These are phyloP conservation scores for Leucocoprinus leucothites DNA, from an alignment of 768 basidiomycete genomes.

Conservation along the genomic window DNA sequence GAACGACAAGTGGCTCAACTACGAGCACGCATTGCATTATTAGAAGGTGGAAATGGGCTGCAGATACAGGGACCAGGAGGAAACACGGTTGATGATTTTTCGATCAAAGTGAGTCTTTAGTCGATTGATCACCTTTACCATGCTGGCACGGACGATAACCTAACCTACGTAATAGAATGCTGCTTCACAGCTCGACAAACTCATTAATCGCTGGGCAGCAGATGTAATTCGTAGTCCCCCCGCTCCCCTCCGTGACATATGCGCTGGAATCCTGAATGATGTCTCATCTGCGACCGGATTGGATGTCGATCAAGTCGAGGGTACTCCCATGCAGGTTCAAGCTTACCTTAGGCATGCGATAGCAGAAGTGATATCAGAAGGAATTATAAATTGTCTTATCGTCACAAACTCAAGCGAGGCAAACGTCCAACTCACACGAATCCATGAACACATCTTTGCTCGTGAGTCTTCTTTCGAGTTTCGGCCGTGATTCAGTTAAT, in stretches of 20 bases:
- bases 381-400: conserved; percentile 81
- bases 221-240: conserved; percentile 64
- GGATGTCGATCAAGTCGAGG: conserved; percentile 41
- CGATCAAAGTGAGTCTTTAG: conserved; percentile 61
- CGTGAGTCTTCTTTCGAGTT: conserved; percentile 47
- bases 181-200: conserved; percentile 77
- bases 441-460: conserved; percentile 85
- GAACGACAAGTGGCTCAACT: conserved; percentile 78
- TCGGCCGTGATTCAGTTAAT: not conserved
- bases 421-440: conserved; percentile 78
- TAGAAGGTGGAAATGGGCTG: conserved; percentile 62
- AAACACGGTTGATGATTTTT: conserved; percentile 81
- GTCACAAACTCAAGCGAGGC: conserved; percentile 85
- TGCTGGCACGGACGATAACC: conserved; percentile 8
- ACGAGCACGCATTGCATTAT: conserved; percentile 62
- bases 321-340: conserved; percentile 70
- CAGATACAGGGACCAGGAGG: conserved; percentile 44
- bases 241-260: conserved; percentile 47
- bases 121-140: not conserved
- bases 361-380: conserved; percentile 72
- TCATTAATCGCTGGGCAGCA: conserved; percentile 86
- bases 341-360: conserved; percentile 79
- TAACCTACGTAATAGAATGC: conserved; percentile 59
- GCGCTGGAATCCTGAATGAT: conserved; percentile 57
- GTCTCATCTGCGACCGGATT: conserved; percentile 41